These are phyloP conservation scores for Dianthus caryophyllus DNA, from an alignment of 148 eudicot species.

Conservation along the genomic window DNA sequence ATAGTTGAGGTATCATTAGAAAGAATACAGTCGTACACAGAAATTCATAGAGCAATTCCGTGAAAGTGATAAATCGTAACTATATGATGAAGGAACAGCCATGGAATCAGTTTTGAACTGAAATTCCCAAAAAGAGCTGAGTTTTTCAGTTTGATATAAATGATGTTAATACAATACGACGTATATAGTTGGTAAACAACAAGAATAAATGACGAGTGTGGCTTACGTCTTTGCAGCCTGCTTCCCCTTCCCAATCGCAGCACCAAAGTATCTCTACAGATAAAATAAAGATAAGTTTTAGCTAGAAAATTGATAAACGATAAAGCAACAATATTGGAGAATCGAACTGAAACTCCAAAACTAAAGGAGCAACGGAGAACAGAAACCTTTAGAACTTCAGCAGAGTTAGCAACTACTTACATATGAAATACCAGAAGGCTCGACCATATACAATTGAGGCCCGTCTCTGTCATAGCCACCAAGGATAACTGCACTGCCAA, in stretches of 20 bases:
- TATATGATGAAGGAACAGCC: not conserved
- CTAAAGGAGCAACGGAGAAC: not conserved
- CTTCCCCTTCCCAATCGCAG: constrained; percentile 96
- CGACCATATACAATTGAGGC: constrained; percentile 90
- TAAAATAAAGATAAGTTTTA: constrained; percentile 1
- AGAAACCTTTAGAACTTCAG: not conserved
- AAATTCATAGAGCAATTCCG: not conserved
- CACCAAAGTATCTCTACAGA: constrained; percentile 84
- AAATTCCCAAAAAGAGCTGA: not conserved
- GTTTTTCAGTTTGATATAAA: not conserved
- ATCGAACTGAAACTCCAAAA: not conserved
- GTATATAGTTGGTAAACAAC: not conserved
- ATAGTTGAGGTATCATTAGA: not conserved
- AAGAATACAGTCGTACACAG: not conserved
- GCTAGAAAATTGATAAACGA: not conserved
- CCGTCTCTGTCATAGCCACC: constrained; percentile 99
- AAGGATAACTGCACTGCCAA: constrained; percentile 93
- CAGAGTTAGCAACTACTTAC: constrained; percentile 43
- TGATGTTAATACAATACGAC: not conserved
- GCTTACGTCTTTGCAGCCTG: constrained; percentile 99
- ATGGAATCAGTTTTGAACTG: not conserved
- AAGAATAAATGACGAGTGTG: not conserved
- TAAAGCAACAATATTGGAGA: not conserved
- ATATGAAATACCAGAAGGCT: constrained; percentile 96
- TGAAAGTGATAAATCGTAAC: not conserved